A percentile compares a stretch with the other conserved stretches of the same genome.
phyloP scores from a whole-genome alignment of 2,329 filamentous ascomycete species.

The Monosporascus sp. region DNA sequence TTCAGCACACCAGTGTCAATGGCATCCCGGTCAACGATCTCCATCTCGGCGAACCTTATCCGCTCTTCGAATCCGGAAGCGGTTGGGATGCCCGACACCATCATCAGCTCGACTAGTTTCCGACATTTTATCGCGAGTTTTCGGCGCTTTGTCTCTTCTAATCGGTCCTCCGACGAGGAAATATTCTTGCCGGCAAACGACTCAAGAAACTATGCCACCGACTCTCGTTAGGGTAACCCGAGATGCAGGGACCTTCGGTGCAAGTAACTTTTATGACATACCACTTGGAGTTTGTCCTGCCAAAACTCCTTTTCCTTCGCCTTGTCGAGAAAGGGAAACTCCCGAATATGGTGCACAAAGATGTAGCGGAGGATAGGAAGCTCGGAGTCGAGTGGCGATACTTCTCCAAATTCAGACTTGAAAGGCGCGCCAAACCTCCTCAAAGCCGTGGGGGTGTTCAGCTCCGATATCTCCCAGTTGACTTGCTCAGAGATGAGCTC shows the following conservation, averaged over 20 bases:
- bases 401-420: constrained; percentile 84
- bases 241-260: background rate
- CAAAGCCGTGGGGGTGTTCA: constrained; percentile 90
- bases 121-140: constrained; percentile 91
- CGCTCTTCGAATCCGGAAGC: constrained; percentile 96
- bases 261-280: constrained; percentile 40
- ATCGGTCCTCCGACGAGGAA: constrained; percentile 88
- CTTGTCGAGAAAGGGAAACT: constrained; percentile 96
- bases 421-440: constrained; percentile 95
- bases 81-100: constrained; percentile 95
- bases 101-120: constrained; percentile 97
- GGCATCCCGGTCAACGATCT: constrained; percentile 88
- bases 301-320: constrained; percentile 98
- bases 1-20: constrained; percentile 85
- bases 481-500: constrained; percentile 91
- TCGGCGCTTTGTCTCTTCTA: constrained; percentile 91
- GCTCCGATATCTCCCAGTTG: constrained; percentile 81
- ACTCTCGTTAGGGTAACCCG: constrained; percentile 2
- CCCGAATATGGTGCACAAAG: constrained; percentile 95
- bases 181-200: constrained; percentile 97
- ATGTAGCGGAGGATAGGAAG: constrained; percentile 92
- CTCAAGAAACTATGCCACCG: constrained; percentile 71
- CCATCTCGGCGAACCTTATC: constrained; percentile 93
- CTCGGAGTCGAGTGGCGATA: constrained; percentile 88
- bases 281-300: constrained; percentile 95